phyloP scores from a whole-genome alignment of 805 yeast species.

The Scheffersomyces amazonensis region DNA sequence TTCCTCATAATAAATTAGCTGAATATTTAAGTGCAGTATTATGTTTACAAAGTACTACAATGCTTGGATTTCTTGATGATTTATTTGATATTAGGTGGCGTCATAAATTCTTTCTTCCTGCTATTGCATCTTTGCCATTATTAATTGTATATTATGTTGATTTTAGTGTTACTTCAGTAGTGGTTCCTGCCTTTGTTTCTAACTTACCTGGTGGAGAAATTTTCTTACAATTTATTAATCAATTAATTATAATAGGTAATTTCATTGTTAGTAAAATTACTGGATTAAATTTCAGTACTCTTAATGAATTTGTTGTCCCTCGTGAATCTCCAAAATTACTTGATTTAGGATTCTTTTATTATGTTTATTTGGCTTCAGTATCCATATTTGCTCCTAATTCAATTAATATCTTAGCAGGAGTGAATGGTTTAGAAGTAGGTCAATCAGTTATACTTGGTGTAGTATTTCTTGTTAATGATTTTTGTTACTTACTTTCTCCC shows the following conservation, averaged over 20 bases:
- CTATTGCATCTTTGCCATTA: conserved; percentile 89
- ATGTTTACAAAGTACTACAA: conserved; percentile 77
- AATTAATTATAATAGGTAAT: conserved; percentile 26
- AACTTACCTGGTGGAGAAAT: conserved; percentile 26
- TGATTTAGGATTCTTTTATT: conserved; percentile 79
- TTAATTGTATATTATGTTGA: conserved; percentile 90
- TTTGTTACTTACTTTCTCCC: conserved; percentile 54
- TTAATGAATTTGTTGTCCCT: conserved; percentile 35
- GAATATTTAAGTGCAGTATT: conserved; percentile 83
- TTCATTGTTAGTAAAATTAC: conserved; percentile 27
- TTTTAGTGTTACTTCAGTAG: conserved; percentile 85
- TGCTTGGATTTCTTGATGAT: conserved; percentile 91
- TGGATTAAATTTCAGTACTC: conserved; percentile 38
- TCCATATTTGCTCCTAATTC: conserved; percentile 96
- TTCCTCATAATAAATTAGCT: conserved; percentile 81
- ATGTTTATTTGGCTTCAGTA: conserved; percentile 84
- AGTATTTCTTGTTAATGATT: conserved; percentile 73
- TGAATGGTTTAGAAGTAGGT: conserved; percentile 95
- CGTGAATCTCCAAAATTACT: conserved; percentile 45
- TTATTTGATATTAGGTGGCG: conserved; percentile 96
- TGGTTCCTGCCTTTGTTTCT: conserved; percentile 70
- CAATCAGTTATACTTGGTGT: conserved; percentile 79
- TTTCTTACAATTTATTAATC: conserved; percentile 16
- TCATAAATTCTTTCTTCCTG: conserved; percentile 93
- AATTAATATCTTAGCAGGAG: conserved; percentile 92